phyloP scores from a whole-genome alignment of 768 basidiomycete genomes.

The Hygrocybe punicea region DNA sequence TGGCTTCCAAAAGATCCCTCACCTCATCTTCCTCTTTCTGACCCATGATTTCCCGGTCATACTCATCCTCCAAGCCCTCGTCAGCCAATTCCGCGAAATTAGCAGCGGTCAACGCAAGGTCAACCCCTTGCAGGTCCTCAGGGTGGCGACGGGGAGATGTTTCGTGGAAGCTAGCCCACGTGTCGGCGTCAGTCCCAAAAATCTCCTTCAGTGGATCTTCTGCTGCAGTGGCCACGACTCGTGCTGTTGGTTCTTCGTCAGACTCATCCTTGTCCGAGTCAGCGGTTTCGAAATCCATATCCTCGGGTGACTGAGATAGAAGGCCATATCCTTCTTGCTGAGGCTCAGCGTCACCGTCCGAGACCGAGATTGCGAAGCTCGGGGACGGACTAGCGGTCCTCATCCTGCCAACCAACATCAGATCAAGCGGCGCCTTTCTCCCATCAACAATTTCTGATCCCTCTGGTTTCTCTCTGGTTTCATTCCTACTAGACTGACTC shows the following conservation, averaged over 20 bases:
- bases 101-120: conserved; percentile 50
- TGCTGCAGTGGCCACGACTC: conserved; percentile 35
- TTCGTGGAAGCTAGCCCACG: conserved; percentile 54
- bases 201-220: conserved; percentile 57
- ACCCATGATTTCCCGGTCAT: conserved; percentile 29
- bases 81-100: conserved; percentile 32
- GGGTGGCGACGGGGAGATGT: conserved; percentile 28
- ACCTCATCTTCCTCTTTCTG: conserved; percentile 44
- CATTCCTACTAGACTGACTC: conserved; percentile 34
- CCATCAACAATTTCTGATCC: conserved; percentile 20
- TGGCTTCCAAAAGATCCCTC: conserved; percentile 38
- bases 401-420: conserved; percentile 51
- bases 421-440: conserved; percentile 40
- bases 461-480: conserved; percentile 2
- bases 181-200: conserved; percentile 63
- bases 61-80: conserved; percentile 17
- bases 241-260: conserved; percentile 34
- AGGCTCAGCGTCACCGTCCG: conserved; percentile 18
- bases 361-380: conserved; percentile 8
- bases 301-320: conserved; percentile 28
- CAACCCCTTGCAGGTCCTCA: conserved; percentile 48
- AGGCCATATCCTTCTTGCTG: conserved; percentile 34
- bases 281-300: conserved; percentile 31
- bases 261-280: conserved; percentile 30
- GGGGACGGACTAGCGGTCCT: conserved; percentile 39